Percentiles rank a stretch among this genome's conserved stretches.
Evolutionary conservation across 176 grass and related monocot species (phyloP).

Genomic region (Avena sativa): DNA sequence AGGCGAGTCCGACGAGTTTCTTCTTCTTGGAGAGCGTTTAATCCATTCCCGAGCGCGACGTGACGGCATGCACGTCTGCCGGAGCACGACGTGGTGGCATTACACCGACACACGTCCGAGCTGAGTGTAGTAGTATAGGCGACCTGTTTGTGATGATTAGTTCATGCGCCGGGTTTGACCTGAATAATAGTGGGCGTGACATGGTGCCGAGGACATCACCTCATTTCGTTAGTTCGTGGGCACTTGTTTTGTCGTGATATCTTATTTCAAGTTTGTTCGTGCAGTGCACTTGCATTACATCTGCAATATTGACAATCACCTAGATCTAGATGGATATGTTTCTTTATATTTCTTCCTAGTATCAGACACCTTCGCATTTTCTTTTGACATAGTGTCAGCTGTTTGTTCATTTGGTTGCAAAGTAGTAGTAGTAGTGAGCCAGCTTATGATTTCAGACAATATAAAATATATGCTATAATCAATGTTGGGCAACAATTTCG

Average conservation of each 20-base stretch:
- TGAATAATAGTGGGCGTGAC: background rate
- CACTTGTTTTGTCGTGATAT: background rate
- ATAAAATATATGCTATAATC: background rate
- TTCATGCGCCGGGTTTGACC: constrained; percentile 11
- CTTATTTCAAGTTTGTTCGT: constrained; percentile 4
- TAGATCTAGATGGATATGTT: background rate
- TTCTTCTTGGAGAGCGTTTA: background rate
- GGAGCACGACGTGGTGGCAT: constrained; percentile 19
- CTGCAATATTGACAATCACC: background rate
- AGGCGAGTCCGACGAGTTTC: background rate
- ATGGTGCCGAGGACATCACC: no score
- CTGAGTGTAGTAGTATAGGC: background rate
- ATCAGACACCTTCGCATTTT: background rate
- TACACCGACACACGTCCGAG: background rate
- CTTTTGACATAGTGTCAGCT: background rate
- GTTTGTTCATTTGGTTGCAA: background rate
- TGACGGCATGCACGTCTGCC: constrained; percentile 45
- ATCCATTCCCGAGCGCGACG: background rate
- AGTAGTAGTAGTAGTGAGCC: background rate
- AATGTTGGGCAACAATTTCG: background rate
- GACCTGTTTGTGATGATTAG: background rate
- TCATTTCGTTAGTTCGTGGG: constrained; percentile 12
- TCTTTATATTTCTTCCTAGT: background rate
- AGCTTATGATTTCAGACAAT: background rate
- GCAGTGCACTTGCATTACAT: constrained; percentile 18